Evolutionary conservation across 163 green algal genomes (phyloP).

Genomic region (Trebouxiophyceae sp.): DNA sequence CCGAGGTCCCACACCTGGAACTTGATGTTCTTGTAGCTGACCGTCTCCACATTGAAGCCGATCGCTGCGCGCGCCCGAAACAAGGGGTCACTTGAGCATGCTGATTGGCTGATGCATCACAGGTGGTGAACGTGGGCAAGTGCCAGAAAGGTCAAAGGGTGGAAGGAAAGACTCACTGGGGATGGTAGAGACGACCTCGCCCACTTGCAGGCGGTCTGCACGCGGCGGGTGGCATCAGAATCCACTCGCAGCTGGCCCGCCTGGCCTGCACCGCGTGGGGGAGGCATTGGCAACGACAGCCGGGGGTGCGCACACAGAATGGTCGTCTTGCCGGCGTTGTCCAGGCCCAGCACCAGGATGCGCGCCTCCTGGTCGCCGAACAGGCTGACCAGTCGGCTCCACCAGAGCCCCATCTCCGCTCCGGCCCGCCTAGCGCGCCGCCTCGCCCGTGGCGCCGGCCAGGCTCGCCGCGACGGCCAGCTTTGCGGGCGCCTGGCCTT

Average conservation of each 20-base stretch:
- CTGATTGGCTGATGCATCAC: neutral
- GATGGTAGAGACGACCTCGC: constrained; percentile 97
- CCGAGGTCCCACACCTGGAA: constrained; percentile 82
- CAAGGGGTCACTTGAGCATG: too few relatives aligned
- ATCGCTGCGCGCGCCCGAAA: constrained; percentile 54
- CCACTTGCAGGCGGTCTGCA: constrained; percentile 91
- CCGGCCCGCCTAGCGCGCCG: too few relatives aligned
- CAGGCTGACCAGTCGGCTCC: constrained; percentile 71
- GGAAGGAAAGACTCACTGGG: constrained; percentile 65
- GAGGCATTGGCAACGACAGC: neutral
- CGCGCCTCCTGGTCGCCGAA: constrained; percentile 95
- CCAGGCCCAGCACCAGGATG: constrained; percentile 96
- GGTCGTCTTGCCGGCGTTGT: constrained; percentile 99
- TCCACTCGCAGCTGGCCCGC: too few relatives aligned
- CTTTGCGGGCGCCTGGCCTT: too few relatives aligned
- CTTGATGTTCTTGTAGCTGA: constrained; percentile 99
- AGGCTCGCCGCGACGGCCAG: too few relatives aligned
- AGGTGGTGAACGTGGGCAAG: too few relatives aligned
- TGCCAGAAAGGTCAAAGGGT: too few relatives aligned
- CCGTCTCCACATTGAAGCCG: constrained; percentile 99
- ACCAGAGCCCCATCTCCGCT: constrained; percentile 91
- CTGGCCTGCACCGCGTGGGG: too few relatives aligned
- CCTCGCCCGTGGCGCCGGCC: too few relatives aligned
- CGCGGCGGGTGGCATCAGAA: too few relatives aligned
- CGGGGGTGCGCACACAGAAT: constrained; percentile 83